Evolutionary conservation across 2,329 filamentous ascomycete genomes (phyloP).

Genomic region (Colletotrichum truncatum): DNA sequence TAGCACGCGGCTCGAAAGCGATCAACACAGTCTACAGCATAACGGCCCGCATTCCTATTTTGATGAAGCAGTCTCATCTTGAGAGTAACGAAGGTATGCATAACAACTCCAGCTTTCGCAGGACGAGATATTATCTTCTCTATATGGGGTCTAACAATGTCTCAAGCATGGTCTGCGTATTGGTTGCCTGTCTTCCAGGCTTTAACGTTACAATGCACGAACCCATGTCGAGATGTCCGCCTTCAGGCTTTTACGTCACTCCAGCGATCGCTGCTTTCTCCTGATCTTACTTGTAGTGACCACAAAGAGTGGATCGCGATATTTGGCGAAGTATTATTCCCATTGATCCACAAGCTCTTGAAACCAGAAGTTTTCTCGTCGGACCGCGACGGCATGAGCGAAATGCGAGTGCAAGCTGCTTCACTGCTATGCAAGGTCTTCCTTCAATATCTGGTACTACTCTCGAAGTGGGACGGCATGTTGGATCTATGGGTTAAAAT

Average conservation of each 20-base stretch:
- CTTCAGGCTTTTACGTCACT: slow-evolving; percentile 88
- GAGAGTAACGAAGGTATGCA: slow-evolving; percentile 81
- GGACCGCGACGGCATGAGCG: slow-evolving; percentile 92
- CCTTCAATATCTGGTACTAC: slow-evolving; percentile 86
- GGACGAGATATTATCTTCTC: not conserved
- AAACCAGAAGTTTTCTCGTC: slow-evolving; percentile 95
- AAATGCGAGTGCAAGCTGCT: slow-evolving; percentile 91
- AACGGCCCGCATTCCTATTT: slow-evolving; percentile 80
- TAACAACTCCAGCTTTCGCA: too few relatives aligned
- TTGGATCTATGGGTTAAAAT: slow-evolving; percentile 92
- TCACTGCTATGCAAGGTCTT: slow-evolving; percentile 96
- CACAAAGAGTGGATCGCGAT: slow-evolving; percentile 95
- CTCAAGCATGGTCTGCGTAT: slow-evolving; percentile 90
- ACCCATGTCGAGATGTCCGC: slow-evolving; percentile 91
- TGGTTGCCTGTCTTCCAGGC: slow-evolving; percentile 96
- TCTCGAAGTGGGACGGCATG: slow-evolving; percentile 89
- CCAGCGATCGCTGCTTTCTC: slow-evolving; percentile 85
- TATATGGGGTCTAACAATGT: slow-evolving; percentile 35
- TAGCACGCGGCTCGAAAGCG: slow-evolving; percentile 82
- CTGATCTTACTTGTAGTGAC: slow-evolving; percentile 82
- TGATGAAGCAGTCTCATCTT: slow-evolving; percentile 93
- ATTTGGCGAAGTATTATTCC: slow-evolving; percentile 93
- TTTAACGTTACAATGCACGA: slow-evolving; percentile 89
- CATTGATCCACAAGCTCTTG: slow-evolving; percentile 84
- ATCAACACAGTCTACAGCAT: slow-evolving; percentile 84